Percentiles rank a stretch among this genome's conserved stretches.
phyloP scores from a whole-genome alignment of 2,329 filamentous ascomycete genomes.

The Lecanoromycetidae sp. region DNA sequence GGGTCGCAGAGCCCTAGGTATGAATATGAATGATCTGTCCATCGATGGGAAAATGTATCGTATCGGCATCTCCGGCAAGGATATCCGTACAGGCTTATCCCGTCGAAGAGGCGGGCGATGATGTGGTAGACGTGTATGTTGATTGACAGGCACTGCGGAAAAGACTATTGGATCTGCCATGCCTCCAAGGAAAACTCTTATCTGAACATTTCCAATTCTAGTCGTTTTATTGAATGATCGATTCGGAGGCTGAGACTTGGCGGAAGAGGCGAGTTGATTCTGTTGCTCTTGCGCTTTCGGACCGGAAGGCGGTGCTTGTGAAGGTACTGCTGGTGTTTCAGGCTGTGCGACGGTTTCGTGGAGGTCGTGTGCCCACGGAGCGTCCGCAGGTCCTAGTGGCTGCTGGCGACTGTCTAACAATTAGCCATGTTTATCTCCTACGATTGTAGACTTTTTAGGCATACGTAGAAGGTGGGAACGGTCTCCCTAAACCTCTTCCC shows the following conservation, averaged over 20 bases:
- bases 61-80: conserved; percentile 64
- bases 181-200: conserved; percentile 67
- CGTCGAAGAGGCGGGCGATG: conserved; percentile 86
- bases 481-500: conserved; percentile 46
- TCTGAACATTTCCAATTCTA: conserved; percentile 69
- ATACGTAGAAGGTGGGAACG: conserved; percentile 5
- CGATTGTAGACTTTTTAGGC: not conserved
- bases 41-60: conserved; percentile 83
- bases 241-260: conserved; percentile 56
- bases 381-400: conserved; percentile 47
- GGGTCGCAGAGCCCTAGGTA: conserved; percentile 80
- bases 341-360: conserved; percentile 53
- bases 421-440: conserved; percentile 11
- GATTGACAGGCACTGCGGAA: conserved; percentile 66
- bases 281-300: conserved; percentile 25
- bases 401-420: conserved; percentile 27
- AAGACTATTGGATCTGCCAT: conserved; percentile 62
- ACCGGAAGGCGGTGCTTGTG: conserved; percentile 21
- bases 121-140: conserved; percentile 87
- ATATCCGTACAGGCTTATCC: conserved; percentile 93
- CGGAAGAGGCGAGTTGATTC: conserved; percentile 29
- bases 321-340: conserved; percentile 23
- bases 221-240: conserved; percentile 71
- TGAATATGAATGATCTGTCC: conserved; percentile 95
- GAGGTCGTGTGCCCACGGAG: conserved; percentile 87